These are phyloP conservation scores for Oidiodendron maius DNA, from an alignment of 495 filamentous ascomycete genomes.

Conservation along the genomic window DNA sequence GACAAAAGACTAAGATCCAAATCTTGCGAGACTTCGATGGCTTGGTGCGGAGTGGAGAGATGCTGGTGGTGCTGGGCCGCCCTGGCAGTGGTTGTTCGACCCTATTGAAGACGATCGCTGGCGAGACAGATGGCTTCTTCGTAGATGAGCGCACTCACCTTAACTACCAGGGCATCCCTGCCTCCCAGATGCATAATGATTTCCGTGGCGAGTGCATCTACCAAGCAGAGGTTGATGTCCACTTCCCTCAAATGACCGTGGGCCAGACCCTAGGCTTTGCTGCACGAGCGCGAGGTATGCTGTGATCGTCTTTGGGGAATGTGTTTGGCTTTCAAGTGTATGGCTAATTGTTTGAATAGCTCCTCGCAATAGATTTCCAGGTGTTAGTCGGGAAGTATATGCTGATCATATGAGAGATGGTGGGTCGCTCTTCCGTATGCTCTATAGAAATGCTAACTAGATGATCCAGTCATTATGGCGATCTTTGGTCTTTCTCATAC, in stretches of 20 bases:
- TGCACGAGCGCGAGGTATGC: constrained; percentile 60
- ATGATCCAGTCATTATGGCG: constrained; percentile 55
- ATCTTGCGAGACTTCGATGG: constrained; percentile 77
- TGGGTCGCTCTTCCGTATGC: neutral
- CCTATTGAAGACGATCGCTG: constrained; percentile 72
- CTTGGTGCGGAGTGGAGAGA: constrained; percentile 69
- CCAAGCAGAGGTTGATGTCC: constrained; percentile 72
- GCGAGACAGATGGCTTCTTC: constrained; percentile 68
- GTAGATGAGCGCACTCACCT: constrained; percentile 59
- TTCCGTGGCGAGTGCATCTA: constrained; percentile 80
- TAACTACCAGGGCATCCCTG: constrained; percentile 65
- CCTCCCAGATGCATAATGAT: constrained; percentile 56
- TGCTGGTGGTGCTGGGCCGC: constrained; percentile 73
- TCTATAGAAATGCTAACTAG: neutral
- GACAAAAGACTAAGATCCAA: constrained; percentile 57
- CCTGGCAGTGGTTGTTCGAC: constrained; percentile 77
- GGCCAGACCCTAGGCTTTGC: constrained; percentile 76
- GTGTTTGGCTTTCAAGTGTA: neutral
- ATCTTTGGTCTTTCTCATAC: constrained; percentile 75
- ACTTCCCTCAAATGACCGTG: constrained; percentile 78
- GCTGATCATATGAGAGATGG: constrained; percentile 60
- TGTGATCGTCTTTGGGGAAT: constrained; percentile 36
- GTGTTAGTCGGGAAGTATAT: constrained; percentile 56
- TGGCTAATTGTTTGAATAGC: constrained; percentile 25
- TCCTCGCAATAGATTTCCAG: constrained; percentile 52